Percentiles rank a stretch among this genome's conserved stretches.
Conservation (phyloP, 2,329 filamentous ascomycete genomes). For the Dactylonectria estremocensis region DNA sequence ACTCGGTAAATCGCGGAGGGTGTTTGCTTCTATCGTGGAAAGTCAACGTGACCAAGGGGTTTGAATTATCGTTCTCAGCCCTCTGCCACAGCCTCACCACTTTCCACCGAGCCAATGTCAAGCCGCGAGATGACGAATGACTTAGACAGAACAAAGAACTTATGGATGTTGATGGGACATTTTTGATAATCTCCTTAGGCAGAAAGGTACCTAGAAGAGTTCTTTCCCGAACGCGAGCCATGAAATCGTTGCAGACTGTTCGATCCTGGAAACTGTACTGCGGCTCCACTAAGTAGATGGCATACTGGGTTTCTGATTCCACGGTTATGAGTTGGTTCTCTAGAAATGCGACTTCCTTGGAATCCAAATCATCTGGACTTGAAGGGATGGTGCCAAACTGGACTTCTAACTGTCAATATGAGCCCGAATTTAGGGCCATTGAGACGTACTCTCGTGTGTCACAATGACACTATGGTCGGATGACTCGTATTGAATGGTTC, state of each 20-base stretch:
- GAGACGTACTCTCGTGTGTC: neutral
- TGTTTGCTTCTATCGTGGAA: neutral
- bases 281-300: neutral
- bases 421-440: neutral
- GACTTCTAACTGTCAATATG: neutral
- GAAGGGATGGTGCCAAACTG: neutral
- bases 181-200: neutral
- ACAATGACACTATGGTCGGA: neutral
- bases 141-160: neutral
- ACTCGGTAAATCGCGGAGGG: neutral
- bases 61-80: neutral
- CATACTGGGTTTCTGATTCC: neutral
- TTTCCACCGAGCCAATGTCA: neutral
- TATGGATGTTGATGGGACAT: neutral
- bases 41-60: neutral
- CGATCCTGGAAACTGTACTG: neutral
- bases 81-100: neutral
- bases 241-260: neutral
- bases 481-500: neutral
- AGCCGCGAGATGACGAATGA: neutral
- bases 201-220: neutral
- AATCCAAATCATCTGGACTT: neutral
- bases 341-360: neutral
- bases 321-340: neutral
- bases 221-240: neutral